These are phyloP conservation scores for Dipteronia sinensis DNA, from an alignment of 345 rosid species.

Conservation along the genomic window DNA sequence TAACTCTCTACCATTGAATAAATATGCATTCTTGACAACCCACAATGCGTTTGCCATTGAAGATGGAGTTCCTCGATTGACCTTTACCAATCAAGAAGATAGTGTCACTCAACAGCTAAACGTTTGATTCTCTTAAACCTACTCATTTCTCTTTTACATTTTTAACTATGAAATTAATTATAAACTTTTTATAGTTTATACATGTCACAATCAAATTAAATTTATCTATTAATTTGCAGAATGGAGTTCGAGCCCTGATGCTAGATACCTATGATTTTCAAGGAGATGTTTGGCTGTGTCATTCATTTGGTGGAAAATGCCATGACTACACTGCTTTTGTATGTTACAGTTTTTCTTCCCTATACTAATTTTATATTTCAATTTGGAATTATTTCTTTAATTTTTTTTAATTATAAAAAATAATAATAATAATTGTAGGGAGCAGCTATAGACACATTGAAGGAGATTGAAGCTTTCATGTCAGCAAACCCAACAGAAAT, in stretches of 20 bases:
- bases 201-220: no score
- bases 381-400: no score
- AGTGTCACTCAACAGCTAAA: slow-evolving; percentile 55
- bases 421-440: slow-evolving; percentile 31
- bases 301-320: slow-evolving; percentile 62
- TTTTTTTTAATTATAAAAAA: no score
- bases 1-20: slow-evolving; percentile 68
- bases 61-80: slow-evolving; percentile 47
- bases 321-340: slow-evolving; percentile 67
- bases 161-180: neutral
- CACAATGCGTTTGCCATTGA: slow-evolving; percentile 73
- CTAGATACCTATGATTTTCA: slow-evolving; percentile 69
- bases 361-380: neutral
- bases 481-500: slow-evolving; percentile 56
- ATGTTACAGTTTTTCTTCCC: slow-evolving; percentile 1
- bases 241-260: slow-evolving; percentile 71
- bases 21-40: slow-evolving; percentile 68
- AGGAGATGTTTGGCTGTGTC: slow-evolving; percentile 73
- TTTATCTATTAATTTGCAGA: slow-evolving; percentile 27
- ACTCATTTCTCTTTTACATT: neutral
- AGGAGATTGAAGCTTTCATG: slow-evolving; percentile 64
- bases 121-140: slow-evolving; percentile 29
- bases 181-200: neutral
- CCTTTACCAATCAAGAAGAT: slow-evolving; percentile 73
- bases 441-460: slow-evolving; percentile 57